Base-by-base conservation (phyloP, 306 rosid species). In the Inga oerstediana region DNA sequence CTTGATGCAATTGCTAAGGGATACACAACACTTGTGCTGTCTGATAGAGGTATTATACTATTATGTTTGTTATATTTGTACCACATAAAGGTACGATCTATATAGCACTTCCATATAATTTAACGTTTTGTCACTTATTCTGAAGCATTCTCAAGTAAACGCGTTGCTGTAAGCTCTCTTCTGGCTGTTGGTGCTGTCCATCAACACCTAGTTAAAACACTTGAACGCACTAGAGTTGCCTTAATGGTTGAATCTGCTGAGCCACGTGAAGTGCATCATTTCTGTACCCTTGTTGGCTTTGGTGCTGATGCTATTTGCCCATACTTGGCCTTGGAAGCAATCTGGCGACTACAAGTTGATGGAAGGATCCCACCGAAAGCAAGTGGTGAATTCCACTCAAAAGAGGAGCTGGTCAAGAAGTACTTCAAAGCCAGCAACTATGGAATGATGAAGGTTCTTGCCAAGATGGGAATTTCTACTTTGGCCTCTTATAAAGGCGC, bases 401-500 rank as follows among this genome's bases (percentile, higher is more conserved):
- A 91, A 84, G 89, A 85, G 43, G 98, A 94, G 82, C 78, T 97
- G 85, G 97, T 94, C 64, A 94, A 89, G 83, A 97, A 87, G 86
- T 94, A 91, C 89, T 94, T 92, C 81, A 90, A 91, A 77, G 99
- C 99, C 58, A 97, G 97, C 88, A 90, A 84, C 89, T 97, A 92
- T 52, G 99, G 99, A 66, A 97, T 97, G 99, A 89, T 89, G 99
- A 97, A 97, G 89, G 99, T 97, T 86, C 99, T 97, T 78, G 98
- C 99, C 14, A 97, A 97, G 94, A 97, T 97, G 99, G 99, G 99
- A 72, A 97, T 97, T 83, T 97, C 99, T 66, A 97, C 99, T 84
- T 87, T 97, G 93, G 99, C 99, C 16, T 97, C 99, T 22, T 97
- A 97, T 83, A 97, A 97, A 88, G 99, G 99, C 72, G 99, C 98